Evolutionary conservation across 2,329 filamentous ascomycete species (phyloP).

Genomic region (Nectriaceae sp.): DNA sequence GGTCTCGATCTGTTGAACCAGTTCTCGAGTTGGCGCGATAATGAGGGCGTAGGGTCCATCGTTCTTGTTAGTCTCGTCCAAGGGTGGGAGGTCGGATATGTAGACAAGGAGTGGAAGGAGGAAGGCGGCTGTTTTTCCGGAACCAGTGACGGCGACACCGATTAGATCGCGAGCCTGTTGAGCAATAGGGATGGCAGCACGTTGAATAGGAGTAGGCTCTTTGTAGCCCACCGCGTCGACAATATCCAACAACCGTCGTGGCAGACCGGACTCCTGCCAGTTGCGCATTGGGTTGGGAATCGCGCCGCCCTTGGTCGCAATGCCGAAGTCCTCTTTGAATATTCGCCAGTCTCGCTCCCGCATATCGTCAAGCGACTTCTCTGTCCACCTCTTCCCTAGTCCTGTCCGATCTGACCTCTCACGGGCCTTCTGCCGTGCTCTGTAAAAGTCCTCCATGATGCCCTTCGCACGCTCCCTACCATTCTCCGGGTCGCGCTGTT

Average conservation of each 20-base stretch:
- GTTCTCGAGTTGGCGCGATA: constrained; percentile 90
- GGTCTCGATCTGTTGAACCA: constrained; percentile 95
- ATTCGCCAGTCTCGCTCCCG: constrained; percentile 98
- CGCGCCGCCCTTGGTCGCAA: constrained; percentile 86
- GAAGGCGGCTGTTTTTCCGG: constrained; percentile 97
- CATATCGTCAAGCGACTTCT: constrained; percentile 92
- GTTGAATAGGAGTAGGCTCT: constrained; percentile 88
- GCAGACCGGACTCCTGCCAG: constrained; percentile 85
- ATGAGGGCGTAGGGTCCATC: constrained; percentile 98
- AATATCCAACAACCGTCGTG: constrained; percentile 75
- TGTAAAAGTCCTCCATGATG: constrained; percentile 80
- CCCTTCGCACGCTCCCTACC: constrained; percentile 76
- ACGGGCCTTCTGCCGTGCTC: constrained; percentile 61
- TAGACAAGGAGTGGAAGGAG: constrained; percentile 90
- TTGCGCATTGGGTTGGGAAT: constrained; percentile 96
- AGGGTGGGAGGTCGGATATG: constrained; percentile 83
- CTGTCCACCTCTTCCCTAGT: constrained; percentile 92
- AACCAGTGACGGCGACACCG: constrained; percentile 96
- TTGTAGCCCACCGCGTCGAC: constrained; percentile 85
- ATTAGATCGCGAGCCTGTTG: constrained; percentile 94
- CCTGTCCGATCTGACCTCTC: constrained; percentile 73
- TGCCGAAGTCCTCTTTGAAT: constrained; percentile 99
- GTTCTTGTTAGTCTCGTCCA: constrained; percentile 85
- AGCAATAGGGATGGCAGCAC: constrained; percentile 93
- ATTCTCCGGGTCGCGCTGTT: constrained; percentile 73